Percentiles rank a stretch among this genome's conserved stretches.
Evolutionary conservation across 306 rosid genomes (phyloP).

Genomic region (Citrullus amarus): DNA sequence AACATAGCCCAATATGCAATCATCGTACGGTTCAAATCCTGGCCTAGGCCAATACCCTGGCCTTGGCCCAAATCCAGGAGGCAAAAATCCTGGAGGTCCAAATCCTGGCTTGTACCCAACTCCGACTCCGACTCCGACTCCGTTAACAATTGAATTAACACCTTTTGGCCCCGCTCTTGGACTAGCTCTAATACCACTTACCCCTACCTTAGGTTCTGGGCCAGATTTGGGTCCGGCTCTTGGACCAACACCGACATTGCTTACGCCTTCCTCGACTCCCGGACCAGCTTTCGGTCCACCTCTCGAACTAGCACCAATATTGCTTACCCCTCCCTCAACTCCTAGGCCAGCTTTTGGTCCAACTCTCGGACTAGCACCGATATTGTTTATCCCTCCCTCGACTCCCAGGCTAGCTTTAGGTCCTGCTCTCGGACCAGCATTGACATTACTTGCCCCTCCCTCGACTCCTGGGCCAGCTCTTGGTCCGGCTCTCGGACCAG

Average conservation of each 20-base stretch:
- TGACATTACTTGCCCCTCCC: too few species aligned
- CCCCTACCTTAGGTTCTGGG: background rate
- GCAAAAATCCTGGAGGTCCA: too few species aligned
- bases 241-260: background rate
- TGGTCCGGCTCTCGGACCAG: too few species aligned
- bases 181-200: background rate
- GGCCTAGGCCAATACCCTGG: background rate
- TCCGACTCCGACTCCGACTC: background rate
- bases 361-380: background rate
- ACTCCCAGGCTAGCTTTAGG: background rate
- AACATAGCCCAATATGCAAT: background rate
- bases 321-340: background rate
- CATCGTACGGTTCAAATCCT: background rate
- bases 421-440: too few species aligned
- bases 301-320: background rate
- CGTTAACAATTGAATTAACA: background rate
- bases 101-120: background rate
- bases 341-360: background rate
- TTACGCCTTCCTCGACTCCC: background rate
- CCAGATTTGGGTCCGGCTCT: background rate
- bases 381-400: background rate
- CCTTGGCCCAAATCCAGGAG: background rate
- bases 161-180: background rate
- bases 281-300: background rate
- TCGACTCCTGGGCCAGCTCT: background rate